Conservation (phyloP, 495 filamentous ascomycete genomes). For the Aeminium ludgeri region DNA sequence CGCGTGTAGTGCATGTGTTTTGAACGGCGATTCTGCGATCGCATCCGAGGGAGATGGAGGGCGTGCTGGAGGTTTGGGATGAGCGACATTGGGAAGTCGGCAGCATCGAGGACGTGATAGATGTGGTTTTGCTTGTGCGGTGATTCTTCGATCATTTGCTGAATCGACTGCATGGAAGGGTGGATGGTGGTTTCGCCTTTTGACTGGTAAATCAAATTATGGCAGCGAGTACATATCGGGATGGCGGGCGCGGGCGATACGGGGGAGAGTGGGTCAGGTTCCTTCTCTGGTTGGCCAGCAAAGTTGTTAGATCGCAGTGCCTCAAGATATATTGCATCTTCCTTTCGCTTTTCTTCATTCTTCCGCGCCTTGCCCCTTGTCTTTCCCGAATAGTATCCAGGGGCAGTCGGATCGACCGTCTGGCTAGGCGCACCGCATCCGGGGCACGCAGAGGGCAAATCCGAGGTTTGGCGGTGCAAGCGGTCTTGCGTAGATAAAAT, state of each 20-base stretch:
- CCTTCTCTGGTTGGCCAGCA: slow-evolving; percentile 2
- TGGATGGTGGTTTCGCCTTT: slow-evolving; percentile 51
- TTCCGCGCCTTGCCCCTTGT: slow-evolving; percentile 18
- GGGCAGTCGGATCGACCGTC: slow-evolving; percentile 43
- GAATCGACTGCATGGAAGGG: slow-evolving; percentile 59
- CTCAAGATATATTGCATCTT: slow-evolving; percentile 22
- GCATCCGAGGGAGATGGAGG: slow-evolving; percentile 45
- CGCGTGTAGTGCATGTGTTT: slow-evolving; percentile 41
- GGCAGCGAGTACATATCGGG: slow-evolving; percentile 74
- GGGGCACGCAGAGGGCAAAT: slow-evolving; percentile 49
- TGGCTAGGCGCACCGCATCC: slow-evolving; percentile 85
- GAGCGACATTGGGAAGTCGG: slow-evolving; percentile 89
- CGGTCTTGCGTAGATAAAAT: too few relatives aligned
- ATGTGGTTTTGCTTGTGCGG: slow-evolving; percentile 79
- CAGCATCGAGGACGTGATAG: slow-evolving; percentile 95
- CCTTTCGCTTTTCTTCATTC: slow-evolving; percentile 24
- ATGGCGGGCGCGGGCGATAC: not conserved
- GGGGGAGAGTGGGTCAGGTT: not conserved
- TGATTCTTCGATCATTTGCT: slow-evolving; percentile 66
- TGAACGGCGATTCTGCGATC: slow-evolving; percentile 60
- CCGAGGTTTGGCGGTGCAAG: too few relatives aligned
- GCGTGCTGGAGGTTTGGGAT: slow-evolving; percentile 44
- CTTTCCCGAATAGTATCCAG: slow-evolving; percentile 51
- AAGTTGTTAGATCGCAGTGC: slow-evolving; percentile 14
- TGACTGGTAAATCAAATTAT: slow-evolving; percentile 59